These are phyloP conservation scores for Fusarium sp. DNA, from an alignment of 2,329 filamentous ascomycete species.

Conservation along the genomic window DNA sequence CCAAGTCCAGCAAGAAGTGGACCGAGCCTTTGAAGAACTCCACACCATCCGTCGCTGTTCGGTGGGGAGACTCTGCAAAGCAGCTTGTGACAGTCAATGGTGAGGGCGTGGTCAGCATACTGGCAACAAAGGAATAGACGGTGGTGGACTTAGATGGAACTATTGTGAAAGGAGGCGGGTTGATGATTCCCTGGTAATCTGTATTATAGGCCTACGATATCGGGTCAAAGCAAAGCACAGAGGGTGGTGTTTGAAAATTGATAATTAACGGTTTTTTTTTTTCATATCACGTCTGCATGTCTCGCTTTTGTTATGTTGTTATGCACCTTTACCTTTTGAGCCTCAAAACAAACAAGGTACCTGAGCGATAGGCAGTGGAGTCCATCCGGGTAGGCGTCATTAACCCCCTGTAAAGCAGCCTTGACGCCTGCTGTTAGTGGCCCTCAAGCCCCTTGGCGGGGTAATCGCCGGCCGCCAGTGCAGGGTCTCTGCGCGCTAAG, in stretches of 20 bases:
- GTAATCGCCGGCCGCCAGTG: slow-evolving; percentile 32
- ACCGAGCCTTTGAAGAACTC: slow-evolving; percentile 85
- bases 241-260: slow-evolving; percentile 44
- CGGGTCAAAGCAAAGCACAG: slow-evolving; percentile 34
- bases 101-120: slow-evolving; percentile 80
- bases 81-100: slow-evolving; percentile 80
- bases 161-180: slow-evolving; percentile 12
- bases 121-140: slow-evolving; percentile 67
- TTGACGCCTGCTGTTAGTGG: slow-evolving; percentile 27
- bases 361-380: slow-evolving; percentile 9
- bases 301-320: no score
- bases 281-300: background rate
- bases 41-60: slow-evolving; percentile 77
- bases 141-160: slow-evolving; percentile 22
- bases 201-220: slow-evolving; percentile 36
- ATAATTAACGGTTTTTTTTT: slow-evolving; percentile 32
- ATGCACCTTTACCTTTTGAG: background rate
- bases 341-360: slow-evolving; percentile 5
- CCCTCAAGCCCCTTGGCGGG: slow-evolving; percentile 19
- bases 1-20: slow-evolving; percentile 90
- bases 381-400: background rate
- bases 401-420: slow-evolving; percentile 22
- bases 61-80: slow-evolving; percentile 82
- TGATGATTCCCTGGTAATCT: slow-evolving; percentile 33
- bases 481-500: slow-evolving; percentile 33